Conservation (phyloP, 345 rosid genomes). For the Syzygium aqueum region DNA sequence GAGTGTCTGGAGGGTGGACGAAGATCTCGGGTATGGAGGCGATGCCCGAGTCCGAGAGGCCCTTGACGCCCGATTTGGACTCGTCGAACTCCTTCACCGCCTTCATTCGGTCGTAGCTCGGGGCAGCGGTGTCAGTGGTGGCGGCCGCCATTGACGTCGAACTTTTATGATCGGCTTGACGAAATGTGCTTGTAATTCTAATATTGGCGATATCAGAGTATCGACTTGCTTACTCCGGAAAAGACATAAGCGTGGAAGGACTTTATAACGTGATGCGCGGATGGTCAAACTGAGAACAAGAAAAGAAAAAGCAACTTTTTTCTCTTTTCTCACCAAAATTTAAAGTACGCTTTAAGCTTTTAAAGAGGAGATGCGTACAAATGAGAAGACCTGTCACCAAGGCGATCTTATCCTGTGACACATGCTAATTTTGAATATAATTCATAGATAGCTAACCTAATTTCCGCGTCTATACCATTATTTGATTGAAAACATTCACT, state of each 20-base stretch:
- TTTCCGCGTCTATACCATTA: too few species aligned
- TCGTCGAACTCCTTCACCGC: constrained; percentile 18
- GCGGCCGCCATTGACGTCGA: background rate
- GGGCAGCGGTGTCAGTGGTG: background rate
- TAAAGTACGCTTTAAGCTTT: background rate
- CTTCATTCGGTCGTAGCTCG: background rate
- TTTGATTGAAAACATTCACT: too few species aligned
- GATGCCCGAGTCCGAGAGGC: constrained; percentile 16
- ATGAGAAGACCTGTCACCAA: background rate
- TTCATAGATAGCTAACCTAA: too few species aligned
- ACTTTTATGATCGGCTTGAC: background rate
- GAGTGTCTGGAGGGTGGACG: constrained; percentile 9
- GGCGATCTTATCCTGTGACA: background rate
- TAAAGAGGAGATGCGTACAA: too few species aligned
- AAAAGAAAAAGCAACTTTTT: background rate
- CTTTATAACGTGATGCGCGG: background rate
- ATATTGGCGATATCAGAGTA: background rate
- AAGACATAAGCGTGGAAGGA: background rate
- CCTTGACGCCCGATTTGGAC: constrained; percentile 19
- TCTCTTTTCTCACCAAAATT: background rate
- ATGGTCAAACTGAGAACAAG: background rate
- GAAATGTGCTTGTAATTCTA: background rate
- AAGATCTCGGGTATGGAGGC: constrained; percentile 15
- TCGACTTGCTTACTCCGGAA: background rate
- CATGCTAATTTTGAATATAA: too few species aligned